Conservation (phyloP, 495 filamentous ascomycete species). For the Neurospora sp. region DNA sequence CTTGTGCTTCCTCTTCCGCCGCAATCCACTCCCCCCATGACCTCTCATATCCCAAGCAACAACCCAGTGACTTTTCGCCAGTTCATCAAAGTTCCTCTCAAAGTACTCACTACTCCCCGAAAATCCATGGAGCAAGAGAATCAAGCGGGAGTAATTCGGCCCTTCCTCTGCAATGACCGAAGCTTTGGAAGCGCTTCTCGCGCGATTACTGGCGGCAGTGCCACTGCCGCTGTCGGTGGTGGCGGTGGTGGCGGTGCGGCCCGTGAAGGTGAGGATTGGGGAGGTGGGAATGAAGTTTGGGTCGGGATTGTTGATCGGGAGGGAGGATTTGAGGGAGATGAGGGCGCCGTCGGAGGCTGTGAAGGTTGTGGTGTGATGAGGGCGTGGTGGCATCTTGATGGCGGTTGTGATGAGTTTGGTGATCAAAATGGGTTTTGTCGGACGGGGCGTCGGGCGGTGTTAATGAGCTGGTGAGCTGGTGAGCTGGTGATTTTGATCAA, state of each 20-base stretch:
- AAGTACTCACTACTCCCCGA: conserved; percentile 35
- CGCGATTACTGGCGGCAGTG: background rate
- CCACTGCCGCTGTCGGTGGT: background rate
- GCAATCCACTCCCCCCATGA: conserved; percentile 26
- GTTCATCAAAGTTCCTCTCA: conserved; percentile 23
- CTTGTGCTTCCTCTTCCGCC: background rate
- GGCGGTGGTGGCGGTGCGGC: background rate
- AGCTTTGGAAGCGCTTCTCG: background rate
- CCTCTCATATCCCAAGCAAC: conserved; percentile 36
- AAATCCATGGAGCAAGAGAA: conserved; percentile 37
- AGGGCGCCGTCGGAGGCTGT: conserved; percentile 22
- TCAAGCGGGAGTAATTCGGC: conserved; percentile 6
- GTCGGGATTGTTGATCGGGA: conserved; percentile 1
- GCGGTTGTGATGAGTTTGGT: background rate
- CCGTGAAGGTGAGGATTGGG: background rate
- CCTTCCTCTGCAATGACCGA: background rate
- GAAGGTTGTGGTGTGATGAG: background rate
- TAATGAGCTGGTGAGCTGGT: too few species aligned
- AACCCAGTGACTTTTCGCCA: conserved; percentile 21
- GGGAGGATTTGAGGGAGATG: conserved; percentile 24
- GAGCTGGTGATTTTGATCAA: background rate
- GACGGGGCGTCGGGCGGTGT: too few species aligned
- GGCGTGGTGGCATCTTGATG: background rate
- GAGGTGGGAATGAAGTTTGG: background rate
- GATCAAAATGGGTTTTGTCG: too few species aligned